A percentile compares a stretch with the other conserved stretches of the same genome.
Conservation (phyloP, 2,329 filamentous ascomycete genomes). For the Kalmusia sp. region DNA sequence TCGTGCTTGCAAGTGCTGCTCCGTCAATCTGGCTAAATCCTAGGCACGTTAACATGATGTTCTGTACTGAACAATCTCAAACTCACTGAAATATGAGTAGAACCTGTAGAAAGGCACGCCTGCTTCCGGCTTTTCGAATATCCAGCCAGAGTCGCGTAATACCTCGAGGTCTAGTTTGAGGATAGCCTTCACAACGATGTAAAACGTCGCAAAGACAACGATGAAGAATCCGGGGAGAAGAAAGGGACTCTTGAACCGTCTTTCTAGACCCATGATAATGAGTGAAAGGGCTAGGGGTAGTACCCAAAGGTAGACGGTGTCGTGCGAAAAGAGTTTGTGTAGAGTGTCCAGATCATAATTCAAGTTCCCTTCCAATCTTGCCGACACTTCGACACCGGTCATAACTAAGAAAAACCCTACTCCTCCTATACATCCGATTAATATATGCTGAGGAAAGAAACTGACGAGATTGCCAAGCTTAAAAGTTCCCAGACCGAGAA, state of each 20-base stretch:
- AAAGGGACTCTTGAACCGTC: constrained; percentile 79
- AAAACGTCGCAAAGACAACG: constrained; percentile 76
- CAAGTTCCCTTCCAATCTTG: constrained; percentile 83
- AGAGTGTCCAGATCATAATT: constrained; percentile 81
- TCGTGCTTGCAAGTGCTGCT: constrained; percentile 79
- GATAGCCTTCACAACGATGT: constrained; percentile 75
- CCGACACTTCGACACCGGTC: constrained; percentile 93
- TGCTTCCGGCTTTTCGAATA: constrained; percentile 84
- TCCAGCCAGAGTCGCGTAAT: constrained; percentile 81
- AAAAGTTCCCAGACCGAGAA: constrained; percentile 88
- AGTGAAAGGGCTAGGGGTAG: constrained; percentile 80
- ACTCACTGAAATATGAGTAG: constrained; percentile 89
- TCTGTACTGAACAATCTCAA: neutral
- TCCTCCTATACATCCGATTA: constrained; percentile 96
- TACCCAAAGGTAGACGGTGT: constrained; percentile 83
- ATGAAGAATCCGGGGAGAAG: constrained; percentile 89
- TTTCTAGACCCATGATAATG: constrained; percentile 77
- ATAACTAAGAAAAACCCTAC: constrained; percentile 94
- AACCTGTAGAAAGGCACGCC: constrained; percentile 97
- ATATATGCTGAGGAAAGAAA: constrained; percentile 94
- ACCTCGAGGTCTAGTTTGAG: constrained; percentile 70
- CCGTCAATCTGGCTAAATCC: constrained; percentile 84
- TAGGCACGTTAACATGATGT: constrained; percentile 42
- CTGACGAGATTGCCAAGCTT: constrained; percentile 90
- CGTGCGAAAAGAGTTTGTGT: constrained; percentile 72